Conservation (phyloP, 2,329 filamentous ascomycete genomes). For the Fusarium incarnatum region DNA sequence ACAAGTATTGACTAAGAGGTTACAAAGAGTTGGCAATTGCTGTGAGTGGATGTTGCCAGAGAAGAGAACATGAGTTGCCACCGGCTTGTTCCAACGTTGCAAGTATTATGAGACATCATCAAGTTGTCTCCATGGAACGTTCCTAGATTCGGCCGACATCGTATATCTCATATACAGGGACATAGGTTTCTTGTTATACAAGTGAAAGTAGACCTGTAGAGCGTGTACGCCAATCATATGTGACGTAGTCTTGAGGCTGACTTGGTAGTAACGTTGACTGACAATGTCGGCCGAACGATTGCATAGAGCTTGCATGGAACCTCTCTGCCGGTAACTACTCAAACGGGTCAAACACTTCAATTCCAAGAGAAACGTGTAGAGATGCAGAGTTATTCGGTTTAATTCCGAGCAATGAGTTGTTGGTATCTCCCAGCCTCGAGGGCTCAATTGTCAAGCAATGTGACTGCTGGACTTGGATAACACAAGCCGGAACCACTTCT, state of each 20-base stretch:
- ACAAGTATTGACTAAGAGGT: background rate
- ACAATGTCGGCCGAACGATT: background rate
- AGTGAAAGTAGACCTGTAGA: background rate
- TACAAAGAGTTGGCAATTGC: background rate
- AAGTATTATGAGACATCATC: background rate
- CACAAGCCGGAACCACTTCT: background rate
- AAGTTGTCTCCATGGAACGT: background rate
- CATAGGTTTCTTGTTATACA: background rate
- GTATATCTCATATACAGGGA: background rate
- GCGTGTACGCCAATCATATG: background rate
- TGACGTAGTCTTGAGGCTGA: background rate
- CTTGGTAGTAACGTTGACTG: background rate
- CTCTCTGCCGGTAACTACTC: rapidly evolving
- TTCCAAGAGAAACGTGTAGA: rapidly evolving
- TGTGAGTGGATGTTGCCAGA: background rate
- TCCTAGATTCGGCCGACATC: background rate
- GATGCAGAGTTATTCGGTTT: rapidly evolving
- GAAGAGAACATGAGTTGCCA: background rate
- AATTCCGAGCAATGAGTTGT: rapidly evolving
- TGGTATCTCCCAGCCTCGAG: rapidly evolving
- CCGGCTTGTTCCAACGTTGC: background rate
- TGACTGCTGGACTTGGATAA: no score
- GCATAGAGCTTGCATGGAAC: background rate
- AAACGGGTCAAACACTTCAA: rapidly evolving
- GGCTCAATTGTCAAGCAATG: background rate